These are phyloP conservation scores for Cyclotella baltica DNA, from an alignment of 108 stramenopile species.

Conservation along the genomic window DNA sequence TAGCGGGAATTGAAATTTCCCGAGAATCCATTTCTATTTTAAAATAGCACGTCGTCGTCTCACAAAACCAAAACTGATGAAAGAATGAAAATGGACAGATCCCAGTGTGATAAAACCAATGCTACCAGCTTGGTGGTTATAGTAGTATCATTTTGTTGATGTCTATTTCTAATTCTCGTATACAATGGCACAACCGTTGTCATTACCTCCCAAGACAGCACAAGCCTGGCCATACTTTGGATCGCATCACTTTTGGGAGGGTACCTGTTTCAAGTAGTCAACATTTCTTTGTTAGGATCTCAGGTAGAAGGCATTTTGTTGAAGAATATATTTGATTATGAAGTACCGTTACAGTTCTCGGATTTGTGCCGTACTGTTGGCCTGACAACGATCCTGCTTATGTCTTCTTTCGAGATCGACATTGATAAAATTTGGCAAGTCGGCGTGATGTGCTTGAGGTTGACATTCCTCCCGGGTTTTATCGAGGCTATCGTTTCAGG, in stretches of 20 bases:
- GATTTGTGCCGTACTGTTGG: constrained; percentile 25
- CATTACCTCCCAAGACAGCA: not conserved
- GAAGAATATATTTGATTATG: constrained; percentile 1
- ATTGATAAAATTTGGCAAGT: constrained; percentile 20
- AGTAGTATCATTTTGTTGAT: not conserved
- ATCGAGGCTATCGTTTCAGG: constrained; percentile 31
- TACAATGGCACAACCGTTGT: too few relatives aligned
- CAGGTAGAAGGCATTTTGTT: constrained; percentile 11
- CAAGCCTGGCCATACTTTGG: constrained; percentile 8
- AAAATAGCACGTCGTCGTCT: too few relatives aligned
- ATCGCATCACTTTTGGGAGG: constrained; percentile 14
- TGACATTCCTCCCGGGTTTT: constrained; percentile 43
- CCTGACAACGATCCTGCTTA: constrained; percentile 40
- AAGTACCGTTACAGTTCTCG: not conserved
- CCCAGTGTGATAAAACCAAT: not conserved
- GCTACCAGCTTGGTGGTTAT: not conserved
- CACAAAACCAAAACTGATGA: too few relatives aligned
- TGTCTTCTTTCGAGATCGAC: constrained; percentile 52
- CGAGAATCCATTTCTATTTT: too few relatives aligned
- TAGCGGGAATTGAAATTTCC: too few relatives aligned
- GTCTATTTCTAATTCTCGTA: too few relatives aligned
- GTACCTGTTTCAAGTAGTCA: constrained; percentile 3
- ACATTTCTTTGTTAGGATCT: constrained; percentile 38
- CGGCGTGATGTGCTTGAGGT: constrained; percentile 24
- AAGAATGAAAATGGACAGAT: not conserved